Evolutionary conservation across 331 rosid genomes (phyloP).

Genomic region (Rosa hybrid): DNA sequence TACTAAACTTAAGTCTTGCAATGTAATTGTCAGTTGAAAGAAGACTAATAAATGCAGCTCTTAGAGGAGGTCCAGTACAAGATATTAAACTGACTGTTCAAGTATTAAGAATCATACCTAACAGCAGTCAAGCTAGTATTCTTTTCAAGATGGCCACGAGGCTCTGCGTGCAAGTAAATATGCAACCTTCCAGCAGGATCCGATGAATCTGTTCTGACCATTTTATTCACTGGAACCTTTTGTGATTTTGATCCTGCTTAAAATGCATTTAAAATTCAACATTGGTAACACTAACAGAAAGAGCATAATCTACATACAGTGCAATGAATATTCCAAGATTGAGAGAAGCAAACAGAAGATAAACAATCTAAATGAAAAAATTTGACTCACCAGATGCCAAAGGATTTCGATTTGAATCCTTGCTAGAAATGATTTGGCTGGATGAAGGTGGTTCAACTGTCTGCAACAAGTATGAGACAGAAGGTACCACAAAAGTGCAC

Average conservation of each 20-base stretch:
- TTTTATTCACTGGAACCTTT: slow-evolving; percentile 81
- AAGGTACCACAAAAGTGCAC: slow-evolving; percentile 25
- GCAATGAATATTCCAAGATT: slow-evolving; percentile 10
- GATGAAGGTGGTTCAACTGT: slow-evolving; percentile 54
- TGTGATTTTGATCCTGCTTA: slow-evolving; percentile 59
- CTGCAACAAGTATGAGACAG: slow-evolving; percentile 44
- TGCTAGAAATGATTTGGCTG: slow-evolving; percentile 35
- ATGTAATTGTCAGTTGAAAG: not conserved
- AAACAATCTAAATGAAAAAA: slow-evolving; percentile 19
- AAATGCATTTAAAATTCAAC: slow-evolving; percentile 6
- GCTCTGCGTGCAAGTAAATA: slow-evolving; percentile 60
- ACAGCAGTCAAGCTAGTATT: slow-evolving; percentile 63
- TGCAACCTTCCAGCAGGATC: slow-evolving; percentile 93
- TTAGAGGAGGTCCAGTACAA: not conserved
- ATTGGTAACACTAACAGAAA: not conserved
- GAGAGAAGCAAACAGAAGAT: slow-evolving; percentile 24
- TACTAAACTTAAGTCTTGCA: not conserved
- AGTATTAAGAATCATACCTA: slow-evolving; percentile 51
- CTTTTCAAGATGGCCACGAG: slow-evolving; percentile 44
- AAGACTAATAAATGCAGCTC: not conserved
- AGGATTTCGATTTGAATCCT: slow-evolving; percentile 54
- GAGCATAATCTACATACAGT: not conserved
- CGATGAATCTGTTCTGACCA: slow-evolving; percentile 88
- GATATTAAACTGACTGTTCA: slow-evolving; percentile 20
- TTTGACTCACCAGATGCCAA: slow-evolving; percentile 46